Base-by-base conservation (phyloP, 2,329 filamentous ascomycete species). In the Tolypocladium tropicale region DNA sequence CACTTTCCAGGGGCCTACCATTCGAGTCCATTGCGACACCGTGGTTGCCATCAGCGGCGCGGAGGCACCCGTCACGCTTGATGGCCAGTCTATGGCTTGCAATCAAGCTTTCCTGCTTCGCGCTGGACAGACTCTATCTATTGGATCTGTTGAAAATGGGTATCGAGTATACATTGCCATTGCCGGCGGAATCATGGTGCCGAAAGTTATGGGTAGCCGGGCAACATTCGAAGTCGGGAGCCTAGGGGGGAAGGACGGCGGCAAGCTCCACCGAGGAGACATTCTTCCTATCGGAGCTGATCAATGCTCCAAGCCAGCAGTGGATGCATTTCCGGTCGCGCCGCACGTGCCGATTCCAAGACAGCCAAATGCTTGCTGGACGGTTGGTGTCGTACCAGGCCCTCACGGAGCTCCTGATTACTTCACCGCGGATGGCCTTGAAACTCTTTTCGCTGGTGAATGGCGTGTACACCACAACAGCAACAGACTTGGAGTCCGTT, bases 381-480 rank as follows among this genome's bases (percentile, higher is more conserved):
- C 56, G 0, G 63, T 75, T 12, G 61, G 64, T 32, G 72, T 70
- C 2, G 61, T 75, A 7, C 71, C 70, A 1, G 72, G 73, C 0
- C 74, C 73, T 0, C 72, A 75, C 21, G 69, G 69, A 1, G 65
- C 71, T 1, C 67, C 69, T 2, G 71, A 73, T 53, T 70, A 70
- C 51, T 71, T 74, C 56, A 72, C 70, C 11, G 23, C 58, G 4
- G 62, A 67, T 3, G 67, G 71, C 1, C 60, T 66, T 14, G 57
- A 60, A 3, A 59, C 60, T 1, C 58, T 74, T 6, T 75, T 72
- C 43, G 60, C 63, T 0, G 66, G 62, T 6, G 62, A 68, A 4
- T 76, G 72, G 72, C 65, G 60, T 6, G 68, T 75, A 2, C 68
- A 72, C 12, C 68, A 74, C 61, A 75, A 76, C 55, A 73, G 69